phyloP scores from a whole-genome alignment of 306 rosid genomes.

The Castanea mollissima region DNA sequence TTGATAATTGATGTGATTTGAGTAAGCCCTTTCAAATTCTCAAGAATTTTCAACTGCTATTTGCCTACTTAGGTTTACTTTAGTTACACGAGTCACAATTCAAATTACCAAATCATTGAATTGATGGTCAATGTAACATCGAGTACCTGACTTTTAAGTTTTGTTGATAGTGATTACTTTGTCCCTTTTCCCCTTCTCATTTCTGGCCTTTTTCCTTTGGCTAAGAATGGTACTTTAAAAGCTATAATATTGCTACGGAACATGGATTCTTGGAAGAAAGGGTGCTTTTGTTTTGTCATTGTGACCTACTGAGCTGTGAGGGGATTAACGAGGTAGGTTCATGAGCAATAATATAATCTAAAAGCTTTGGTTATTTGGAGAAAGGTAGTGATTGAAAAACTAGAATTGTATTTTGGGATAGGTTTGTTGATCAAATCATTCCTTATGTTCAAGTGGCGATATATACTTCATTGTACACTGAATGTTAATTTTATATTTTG shows the following conservation, averaged over 20 bases:
- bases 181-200: not conserved
- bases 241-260: not conserved
- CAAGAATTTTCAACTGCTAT: not conserved
- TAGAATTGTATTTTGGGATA: not conserved
- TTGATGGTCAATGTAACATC: not conserved
- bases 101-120: not conserved
- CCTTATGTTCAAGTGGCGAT: no score
- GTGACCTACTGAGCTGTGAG: not conserved
- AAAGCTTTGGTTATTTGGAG: not conserved
- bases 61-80: not conserved
- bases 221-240: not conserved
- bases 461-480: not conserved
- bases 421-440: not conserved
- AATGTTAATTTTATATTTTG: not conserved
- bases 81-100: not conserved
- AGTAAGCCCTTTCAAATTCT: not conserved
- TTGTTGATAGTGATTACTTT: not conserved
- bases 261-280: not conserved
- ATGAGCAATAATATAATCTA: not conserved
- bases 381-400: not conserved
- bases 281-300: not conserved
- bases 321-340: not conserved
- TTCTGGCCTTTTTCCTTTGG: not conserved
- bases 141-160: not conserved
- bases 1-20: not conserved